These are phyloP conservation scores for Fusarium sacchari DNA, from an alignment of 2,329 filamentous ascomycete genomes.

Conservation along the genomic window DNA sequence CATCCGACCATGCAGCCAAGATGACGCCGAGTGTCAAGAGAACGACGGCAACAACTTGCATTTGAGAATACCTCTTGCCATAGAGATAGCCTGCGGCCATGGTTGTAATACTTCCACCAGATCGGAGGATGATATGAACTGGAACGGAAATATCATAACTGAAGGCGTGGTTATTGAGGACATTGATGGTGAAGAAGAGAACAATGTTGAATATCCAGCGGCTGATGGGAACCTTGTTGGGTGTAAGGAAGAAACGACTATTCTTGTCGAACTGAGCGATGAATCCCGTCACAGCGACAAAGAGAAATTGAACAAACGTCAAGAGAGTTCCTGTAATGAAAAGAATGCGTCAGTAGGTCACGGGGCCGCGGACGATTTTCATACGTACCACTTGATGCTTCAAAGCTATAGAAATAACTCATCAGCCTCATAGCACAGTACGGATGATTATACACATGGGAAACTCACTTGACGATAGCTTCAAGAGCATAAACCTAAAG, in stretches of 20 bases:
- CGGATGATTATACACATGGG: neutral
- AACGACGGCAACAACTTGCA: slow-evolving; percentile 83
- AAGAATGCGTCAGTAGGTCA: slow-evolving; percentile 21
- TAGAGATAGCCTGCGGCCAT: slow-evolving; percentile 90
- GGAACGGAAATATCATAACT: slow-evolving; percentile 96
- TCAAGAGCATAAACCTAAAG: slow-evolving; percentile 92
- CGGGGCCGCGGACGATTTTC: neutral
- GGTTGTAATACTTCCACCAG: slow-evolving; percentile 94
- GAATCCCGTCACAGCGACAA: slow-evolving; percentile 82
- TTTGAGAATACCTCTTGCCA: slow-evolving; percentile 83
- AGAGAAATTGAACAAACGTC: slow-evolving; percentile 89
- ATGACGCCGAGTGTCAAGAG: slow-evolving; percentile 88
- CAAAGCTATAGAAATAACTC: slow-evolving; percentile 65
- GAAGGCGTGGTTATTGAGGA: slow-evolving; percentile 97
- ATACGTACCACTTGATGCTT: slow-evolving; percentile 81
- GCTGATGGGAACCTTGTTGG: slow-evolving; percentile 81
- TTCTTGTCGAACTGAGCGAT: slow-evolving; percentile 77
- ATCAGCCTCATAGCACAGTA: slow-evolving; percentile 21
- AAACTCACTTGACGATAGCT: slow-evolving; percentile 86
- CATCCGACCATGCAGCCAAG: slow-evolving; percentile 89
- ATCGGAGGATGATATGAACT: slow-evolving; percentile 94
- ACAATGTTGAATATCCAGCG: slow-evolving; percentile 91
- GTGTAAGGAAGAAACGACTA: slow-evolving; percentile 76
- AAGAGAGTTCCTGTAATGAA: slow-evolving; percentile 74
- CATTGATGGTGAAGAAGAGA: slow-evolving; percentile 92